Base-by-base conservation (phyloP, 2,329 filamentous ascomycete genomes). In the Periconia digitata region DNA sequence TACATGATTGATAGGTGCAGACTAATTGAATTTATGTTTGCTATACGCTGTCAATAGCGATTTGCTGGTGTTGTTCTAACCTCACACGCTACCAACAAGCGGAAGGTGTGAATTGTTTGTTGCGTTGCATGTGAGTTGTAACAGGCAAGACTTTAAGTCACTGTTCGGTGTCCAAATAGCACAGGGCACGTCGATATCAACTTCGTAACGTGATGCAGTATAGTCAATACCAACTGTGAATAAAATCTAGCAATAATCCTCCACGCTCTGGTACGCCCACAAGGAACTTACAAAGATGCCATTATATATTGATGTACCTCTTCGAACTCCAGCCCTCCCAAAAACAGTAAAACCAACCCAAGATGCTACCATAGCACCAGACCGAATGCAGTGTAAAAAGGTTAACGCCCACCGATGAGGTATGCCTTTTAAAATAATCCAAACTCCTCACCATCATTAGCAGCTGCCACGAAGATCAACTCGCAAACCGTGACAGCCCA, bases 401-500 rank as follows among this genome's bases (percentile, higher is more conserved):
- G 51, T 52, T 27, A 59, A 63, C 57, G 57, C 59, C 58, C 55
- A 55, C 46, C 45, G 47, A 51, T 55, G 46, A 56, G 54, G 54
- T 61, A 62, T 66, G 59, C 64, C 61, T 51, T 61, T 37, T 59
- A 59, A 58, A 63, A 56, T 46, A 50, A 49, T 55, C 56, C 46
- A 35, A 62, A 67, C 62, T 55, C 60, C 65, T 18, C 32, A 54
- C 50, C 18, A 21, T 44, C 17, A 45, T 41, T 34, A 29, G 16
- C n/a, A 4, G 40, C 6, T 20, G 32, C 20, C 27, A 17, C 16
- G 35, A 18, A 22, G 12, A 22, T 36, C 13, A 43, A 17, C n/a
- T n/a, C 6, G 21, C 27, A 10, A 21, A 20, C 24, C 24, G 15
- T n/a, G 27, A 51, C 16, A 45, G 5, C 37, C 22, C 17, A 24